A percentile compares a stretch with the other conserved stretches of the same genome.
Evolutionary conservation across 78 protist genomes (phyloP).

Genomic region (Fonticula alba): DNA sequence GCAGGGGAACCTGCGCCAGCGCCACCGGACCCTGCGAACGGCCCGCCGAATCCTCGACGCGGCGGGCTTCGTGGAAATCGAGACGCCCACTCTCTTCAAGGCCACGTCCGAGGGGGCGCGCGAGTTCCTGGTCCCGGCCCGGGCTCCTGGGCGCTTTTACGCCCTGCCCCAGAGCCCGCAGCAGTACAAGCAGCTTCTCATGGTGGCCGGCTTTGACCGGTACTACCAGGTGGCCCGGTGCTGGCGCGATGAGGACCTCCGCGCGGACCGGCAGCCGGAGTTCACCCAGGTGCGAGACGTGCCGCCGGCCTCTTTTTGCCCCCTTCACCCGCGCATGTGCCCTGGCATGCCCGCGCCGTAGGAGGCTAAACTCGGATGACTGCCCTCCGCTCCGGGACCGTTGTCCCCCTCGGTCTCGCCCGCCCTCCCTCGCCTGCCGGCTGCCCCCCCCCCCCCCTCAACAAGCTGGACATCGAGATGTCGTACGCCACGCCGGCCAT

Average conservation of each 20-base stretch:
- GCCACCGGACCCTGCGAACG: conserved; percentile 14
- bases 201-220: conserved; percentile 62
- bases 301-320: no score
- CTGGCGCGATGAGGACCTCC: conserved; percentile 58
- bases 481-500: conserved; percentile 26
- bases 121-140: conserved; percentile 62
- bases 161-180: conserved; percentile 64
- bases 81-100: conserved; percentile 61
- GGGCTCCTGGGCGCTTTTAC: conserved; percentile 30
- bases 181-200: conserved; percentile 59
- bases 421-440: no score
- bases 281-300: conserved; percentile 52
- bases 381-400: no score
- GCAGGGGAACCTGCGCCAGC: conserved; percentile 18
- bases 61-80: conserved; percentile 46
- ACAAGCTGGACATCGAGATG: conserved; percentile 43
- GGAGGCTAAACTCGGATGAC: no score
- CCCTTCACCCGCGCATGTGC: no score
- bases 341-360: no score
- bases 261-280: conserved; percentile 76
- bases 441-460: no score
- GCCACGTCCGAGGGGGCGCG: conserved; percentile 74
- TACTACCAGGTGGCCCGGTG: conserved; percentile 73
- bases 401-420: no score
- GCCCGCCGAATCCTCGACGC: conserved; percentile 15